Evolutionary conservation across 306 rosid species (phyloP), one percentile per base, ranked within the genome.

Genomic region (Sophora flavescens): DNA sequence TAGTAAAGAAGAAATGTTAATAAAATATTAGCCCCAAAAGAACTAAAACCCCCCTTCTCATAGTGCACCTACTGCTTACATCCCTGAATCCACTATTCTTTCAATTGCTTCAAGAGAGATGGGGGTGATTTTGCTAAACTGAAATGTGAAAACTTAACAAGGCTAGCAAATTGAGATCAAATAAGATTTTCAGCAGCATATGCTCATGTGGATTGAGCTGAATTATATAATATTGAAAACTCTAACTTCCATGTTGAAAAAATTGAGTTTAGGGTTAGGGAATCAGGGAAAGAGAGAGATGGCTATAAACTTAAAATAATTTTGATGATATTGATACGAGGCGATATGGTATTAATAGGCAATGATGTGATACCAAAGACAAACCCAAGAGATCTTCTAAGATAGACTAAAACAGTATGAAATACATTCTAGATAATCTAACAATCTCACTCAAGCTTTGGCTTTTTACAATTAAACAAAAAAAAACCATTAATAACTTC

Each of bases 1-100:
- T 36, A 81, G 81, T 75, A 73, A 75, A 73, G 64, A 52, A 48
- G 61, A 51, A 26, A 79, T 61, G 73, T 50, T 17, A 66, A 47
- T n/a, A 77, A 10, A 54, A 58, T n/a, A 72, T 59, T 70, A 66
- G 56, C 39, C 48, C 54, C 33, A 78, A 70, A 63, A 69, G 52
- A 56, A 13, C 51, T 36, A 76, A 36, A 68, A 59, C 1, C 45
- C 10, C 56, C 22, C 22, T 35, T 17, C 56, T 51, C 28, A 51
- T 32, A 12, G 68, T 39, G 67, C 47, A 58, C 36, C 69, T 15
- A 58, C 26, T 50, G 22, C 22, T 22, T 22, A 22, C 22, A 22
- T 22, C 1, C 22, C 22, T 22, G 1, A 22, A 22, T 22, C 22
- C 22, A 22, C 22, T 22, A 22, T 22, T 22, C 44, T 51, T 69